phyloP scores from a whole-genome alignment of 2,329 filamentous ascomycete species.

The Zopfia rhizophila region DNA sequence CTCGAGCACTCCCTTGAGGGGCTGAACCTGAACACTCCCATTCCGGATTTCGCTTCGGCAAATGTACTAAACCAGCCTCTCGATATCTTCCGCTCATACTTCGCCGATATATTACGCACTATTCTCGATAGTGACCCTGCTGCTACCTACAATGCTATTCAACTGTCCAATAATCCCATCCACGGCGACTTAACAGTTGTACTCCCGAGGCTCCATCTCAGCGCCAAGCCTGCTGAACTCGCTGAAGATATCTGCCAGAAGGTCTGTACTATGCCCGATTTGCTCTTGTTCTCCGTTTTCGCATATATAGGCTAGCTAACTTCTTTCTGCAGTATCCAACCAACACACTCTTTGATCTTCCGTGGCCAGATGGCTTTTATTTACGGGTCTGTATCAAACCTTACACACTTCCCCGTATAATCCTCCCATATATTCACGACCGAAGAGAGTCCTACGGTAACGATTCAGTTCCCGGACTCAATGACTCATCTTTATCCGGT shows the following conservation, averaged over 20 bases:
- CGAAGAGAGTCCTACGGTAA: slow-evolving; percentile 66
- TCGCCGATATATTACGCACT: slow-evolving; percentile 31
- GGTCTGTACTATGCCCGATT: slow-evolving; percentile 20
- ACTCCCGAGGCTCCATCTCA: slow-evolving; percentile 38
- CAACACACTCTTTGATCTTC: slow-evolving; percentile 72
- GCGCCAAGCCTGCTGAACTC: slow-evolving; percentile 28
- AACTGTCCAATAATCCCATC: slow-evolving; percentile 42
- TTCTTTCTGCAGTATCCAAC: slow-evolving; percentile 69
- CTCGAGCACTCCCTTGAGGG: slow-evolving; percentile 11
- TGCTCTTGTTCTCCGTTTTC: too few species aligned
- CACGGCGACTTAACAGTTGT: slow-evolving; percentile 41
- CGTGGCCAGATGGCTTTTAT: slow-evolving; percentile 69
- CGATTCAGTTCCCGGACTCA: slow-evolving; percentile 58
- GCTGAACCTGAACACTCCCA: slow-evolving; percentile 18
- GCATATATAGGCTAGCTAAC: too few species aligned
- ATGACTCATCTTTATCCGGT: slow-evolving; percentile 61
- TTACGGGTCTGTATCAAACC: slow-evolving; percentile 75
- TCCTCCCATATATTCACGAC: slow-evolving; percentile 71
- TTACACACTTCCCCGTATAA: slow-evolving; percentile 65
- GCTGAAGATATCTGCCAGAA: slow-evolving; percentile 33
- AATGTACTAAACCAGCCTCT: slow-evolving; percentile 37
- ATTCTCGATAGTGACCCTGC: slow-evolving; percentile 26
- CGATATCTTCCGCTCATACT: slow-evolving; percentile 34
- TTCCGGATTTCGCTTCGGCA: slow-evolving; percentile 13
- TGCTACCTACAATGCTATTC: slow-evolving; percentile 35